Conservation (phyloP, 129 eudicot genomes). For the Mikania micrantha region DNA sequence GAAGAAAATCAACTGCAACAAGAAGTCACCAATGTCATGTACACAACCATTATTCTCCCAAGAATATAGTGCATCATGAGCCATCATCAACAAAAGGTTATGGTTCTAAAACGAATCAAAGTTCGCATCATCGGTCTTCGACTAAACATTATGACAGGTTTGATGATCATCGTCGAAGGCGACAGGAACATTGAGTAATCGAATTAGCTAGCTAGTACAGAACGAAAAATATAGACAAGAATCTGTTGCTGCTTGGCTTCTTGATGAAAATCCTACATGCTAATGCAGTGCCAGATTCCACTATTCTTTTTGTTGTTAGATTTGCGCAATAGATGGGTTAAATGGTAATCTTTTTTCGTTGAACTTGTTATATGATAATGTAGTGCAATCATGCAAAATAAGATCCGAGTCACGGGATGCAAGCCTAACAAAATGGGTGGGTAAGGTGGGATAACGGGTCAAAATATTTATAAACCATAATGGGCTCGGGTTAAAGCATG, state of each 20-base stretch:
- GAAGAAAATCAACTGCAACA: slow-evolving; percentile 55
- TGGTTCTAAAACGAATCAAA: slow-evolving; percentile 34
- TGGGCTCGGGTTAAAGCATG: neutral
- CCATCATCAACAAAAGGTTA: slow-evolving; percentile 36
- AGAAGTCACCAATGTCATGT: slow-evolving; percentile 54
- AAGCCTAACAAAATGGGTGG: too few relatives aligned
- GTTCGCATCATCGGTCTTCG: slow-evolving; percentile 44
- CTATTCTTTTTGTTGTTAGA: slow-evolving; percentile 1
- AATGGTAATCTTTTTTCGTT: neutral
- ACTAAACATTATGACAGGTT: slow-evolving; percentile 22
- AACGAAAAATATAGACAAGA: slow-evolving; percentile 9
- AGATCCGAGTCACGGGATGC: neutral
- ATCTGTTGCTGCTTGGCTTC: slow-evolving; percentile 19
- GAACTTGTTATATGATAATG: neutral
- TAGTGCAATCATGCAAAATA: slow-evolving; percentile 1
- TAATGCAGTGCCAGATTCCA: slow-evolving; percentile 17
- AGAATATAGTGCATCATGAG: slow-evolving; percentile 29
- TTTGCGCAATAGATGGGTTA: slow-evolving; percentile 23
- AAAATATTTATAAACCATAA: too few relatives aligned
- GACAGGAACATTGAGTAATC: slow-evolving; percentile 26
- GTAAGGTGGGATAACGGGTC: neutral
- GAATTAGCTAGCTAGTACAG: slow-evolving; percentile 26
- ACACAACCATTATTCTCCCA: slow-evolving; percentile 49
- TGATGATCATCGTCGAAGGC: slow-evolving; percentile 43
- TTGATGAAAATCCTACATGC: slow-evolving; percentile 27